Conservation (phyloP, 768 basidiomycete genomes). For the Macrolepiota dolichaula region DNA sequence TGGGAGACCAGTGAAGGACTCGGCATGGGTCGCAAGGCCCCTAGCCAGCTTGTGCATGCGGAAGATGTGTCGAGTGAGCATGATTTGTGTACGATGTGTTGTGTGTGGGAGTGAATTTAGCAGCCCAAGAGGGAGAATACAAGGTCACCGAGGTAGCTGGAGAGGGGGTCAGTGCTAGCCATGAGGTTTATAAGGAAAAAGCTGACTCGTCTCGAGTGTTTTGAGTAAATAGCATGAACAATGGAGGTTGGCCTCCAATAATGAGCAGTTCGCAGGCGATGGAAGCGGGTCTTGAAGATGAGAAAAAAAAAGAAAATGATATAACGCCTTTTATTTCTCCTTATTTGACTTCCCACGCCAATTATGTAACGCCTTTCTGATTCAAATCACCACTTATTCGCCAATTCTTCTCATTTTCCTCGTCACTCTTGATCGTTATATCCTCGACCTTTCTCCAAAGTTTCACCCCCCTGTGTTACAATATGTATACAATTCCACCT, state of each 20-base stretch:
- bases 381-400: not conserved
- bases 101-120: constrained; percentile 19
- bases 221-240: constrained; percentile 80
- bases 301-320: constrained; percentile 11
- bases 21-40: constrained; percentile 66
- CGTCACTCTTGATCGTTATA: not conserved
- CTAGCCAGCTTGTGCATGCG: constrained; percentile 49
- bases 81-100: constrained; percentile 28
- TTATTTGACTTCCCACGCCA: constrained; percentile 8
- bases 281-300: constrained; percentile 11
- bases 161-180: constrained; percentile 21
- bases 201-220: constrained; percentile 87
- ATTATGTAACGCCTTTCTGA: not conserved
- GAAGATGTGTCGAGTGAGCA: constrained; percentile 56
- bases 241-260: constrained; percentile 22
- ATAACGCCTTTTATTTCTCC: constrained; percentile 14
- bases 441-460: not conserved
- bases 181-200: constrained; percentile 1
- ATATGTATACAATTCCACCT: not conserved
- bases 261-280: constrained; percentile 13
- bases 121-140: constrained; percentile 70
- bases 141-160: constrained; percentile 87
- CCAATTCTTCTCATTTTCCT: not conserved
- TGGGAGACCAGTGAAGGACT: constrained; percentile 48
- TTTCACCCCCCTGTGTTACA: not conserved